Evolutionary conservation across 192 early-diverging fungal genomes (phyloP), one percentile per base, ranked within the genome.

Genomic region (Diversispora epigaea): DNA sequence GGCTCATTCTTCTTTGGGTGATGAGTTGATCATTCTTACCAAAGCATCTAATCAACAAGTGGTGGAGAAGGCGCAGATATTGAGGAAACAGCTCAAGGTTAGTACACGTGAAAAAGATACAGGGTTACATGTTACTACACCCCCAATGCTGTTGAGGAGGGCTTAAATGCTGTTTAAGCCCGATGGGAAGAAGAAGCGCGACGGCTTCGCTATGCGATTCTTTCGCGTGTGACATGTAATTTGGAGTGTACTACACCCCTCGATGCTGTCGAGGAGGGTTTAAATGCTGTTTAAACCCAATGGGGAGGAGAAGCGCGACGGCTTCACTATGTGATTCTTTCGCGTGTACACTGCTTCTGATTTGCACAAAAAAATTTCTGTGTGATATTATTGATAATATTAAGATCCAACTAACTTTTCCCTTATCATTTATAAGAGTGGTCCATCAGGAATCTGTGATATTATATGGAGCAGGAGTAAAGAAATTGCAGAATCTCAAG

Each of bases 151-250:
- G 43, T 62, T 64, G 73, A 67, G 47, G 73, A 75, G 3, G 73
- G 73, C n/a, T 75, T 75, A 52, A 47, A 19, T 75, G 73, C 73
- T 41, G 10, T 64, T 75, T n/a, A n/a, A 75, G 68, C 73, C 47
- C 44, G 73, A 75, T 75, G 73, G 73, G 73, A 45, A 41, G 8
- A 49, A 75, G 73, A 75, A 75, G 25, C 62, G 62, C 10, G 73
- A 66, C 44, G 73, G 73, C 54, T 75, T 75, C 63, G 39, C 22
- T 75, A 52, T 75, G 25, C 54, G 68, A 70, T 55, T 70, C 50
- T 70, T 50, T 55, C 68, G 49, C 32, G 50, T 55, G 50, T 70
- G 19, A n/a, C 50, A 70, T 11, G 5, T n/a, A 54, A 9, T 21
- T 54, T 54, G 10, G 47, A 12, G 12, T 49, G 47, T n/a, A 75